phyloP scores from a whole-genome alignment of 768 basidiomycete species.

The Hygrocybe punicea region DNA sequence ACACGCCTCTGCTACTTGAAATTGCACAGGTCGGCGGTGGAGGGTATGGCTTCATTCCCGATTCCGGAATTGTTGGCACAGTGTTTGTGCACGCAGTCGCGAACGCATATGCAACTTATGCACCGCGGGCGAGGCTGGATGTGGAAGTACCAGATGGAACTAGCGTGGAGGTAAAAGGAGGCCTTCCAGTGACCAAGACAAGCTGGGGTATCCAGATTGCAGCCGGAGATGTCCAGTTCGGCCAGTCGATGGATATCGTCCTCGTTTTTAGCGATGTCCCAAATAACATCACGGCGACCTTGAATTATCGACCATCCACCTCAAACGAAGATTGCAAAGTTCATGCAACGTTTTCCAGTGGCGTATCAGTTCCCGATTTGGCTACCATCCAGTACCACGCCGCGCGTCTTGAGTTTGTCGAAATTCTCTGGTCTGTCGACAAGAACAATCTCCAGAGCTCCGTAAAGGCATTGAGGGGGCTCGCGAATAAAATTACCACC shows the following conservation, averaged over 20 bases:
- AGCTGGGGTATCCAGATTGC: constrained; percentile 10
- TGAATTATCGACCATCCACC: constrained; percentile 5
- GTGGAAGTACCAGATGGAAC: constrained; percentile 6
- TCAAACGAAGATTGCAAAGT: constrained; percentile 3
- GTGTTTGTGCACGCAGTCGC: constrained; percentile 9
- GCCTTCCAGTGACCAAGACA: constrained; percentile 1
- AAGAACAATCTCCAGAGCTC: neutral
- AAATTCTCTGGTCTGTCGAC: constrained; percentile 1
- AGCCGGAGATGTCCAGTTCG: constrained; percentile 8
- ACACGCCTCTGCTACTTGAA: constrained; percentile 8
- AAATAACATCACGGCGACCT: constrained; percentile 2
- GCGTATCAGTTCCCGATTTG: neutral
- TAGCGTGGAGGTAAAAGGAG: constrained; percentile 1
- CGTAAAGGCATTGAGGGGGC: neutral
- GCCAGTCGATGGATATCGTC: constrained; percentile 7
- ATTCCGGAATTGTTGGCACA: constrained; percentile 10
- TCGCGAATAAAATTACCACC: neutral
- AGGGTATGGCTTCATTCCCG: constrained; percentile 9
- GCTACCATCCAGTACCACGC: constrained; percentile 7
- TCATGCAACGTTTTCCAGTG: neutral
- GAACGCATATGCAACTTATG: constrained; percentile 9
- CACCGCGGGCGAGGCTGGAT: constrained; percentile 4
- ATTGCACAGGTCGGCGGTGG: constrained; percentile 10
- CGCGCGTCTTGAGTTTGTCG: constrained; percentile 9
- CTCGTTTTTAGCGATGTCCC: neutral